Base-by-base conservation (phyloP, 2,329 filamentous ascomycete genomes). In the Talaromyces sp. region DNA sequence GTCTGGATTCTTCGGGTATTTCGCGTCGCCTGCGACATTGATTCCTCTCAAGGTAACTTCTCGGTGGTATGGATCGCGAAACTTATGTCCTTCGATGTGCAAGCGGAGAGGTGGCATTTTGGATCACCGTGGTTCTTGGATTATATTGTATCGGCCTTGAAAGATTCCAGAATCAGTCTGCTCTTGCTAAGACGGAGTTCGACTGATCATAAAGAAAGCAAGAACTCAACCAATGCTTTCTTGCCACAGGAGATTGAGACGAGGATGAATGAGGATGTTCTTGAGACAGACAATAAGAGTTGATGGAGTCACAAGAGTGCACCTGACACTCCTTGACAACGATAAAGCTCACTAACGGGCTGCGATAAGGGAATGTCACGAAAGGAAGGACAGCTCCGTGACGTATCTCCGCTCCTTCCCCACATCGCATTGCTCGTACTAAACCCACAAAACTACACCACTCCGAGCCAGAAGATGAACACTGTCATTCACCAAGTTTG, bases 21-120 rank as follows among this genome's bases (percentile, higher is more conserved):
- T 99, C 73, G 91, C 88, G 74, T 98, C 94, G 68, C 87, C 92
- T 43, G 93, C 93, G 68, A 96, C 86, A 74, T 99, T 99, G 82
- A 99, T 97, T 69, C 95, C 95, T 69, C 95, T 89, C 52, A 99
- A 84, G 2, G 92, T 90, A 64, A 99, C 87, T 79, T 98, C 91
- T 67, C 95, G 89, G 69, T 93, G 90, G 69, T 92, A 81, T 15
- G 82, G 76, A 76, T 99, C 96, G 68, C 91, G 87, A 79, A 99
- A 97, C 70, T 87, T 88, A 67, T 88, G 88, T 69, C 95, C 90
- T 73, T 97, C 92, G 72, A 99, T 94, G 27, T 86, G 88, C 60
- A 99, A 83, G 62, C 90, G 89, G 61, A 94, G 86, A 25, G 87
- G 82, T 67, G 89, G 82, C 92, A 96, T 97, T 17, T 17, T 31